These are phyloP conservation scores for Chytridium lagenaria DNA, from an alignment of 371 early-diverging fungal species.

Conservation along the genomic window DNA sequence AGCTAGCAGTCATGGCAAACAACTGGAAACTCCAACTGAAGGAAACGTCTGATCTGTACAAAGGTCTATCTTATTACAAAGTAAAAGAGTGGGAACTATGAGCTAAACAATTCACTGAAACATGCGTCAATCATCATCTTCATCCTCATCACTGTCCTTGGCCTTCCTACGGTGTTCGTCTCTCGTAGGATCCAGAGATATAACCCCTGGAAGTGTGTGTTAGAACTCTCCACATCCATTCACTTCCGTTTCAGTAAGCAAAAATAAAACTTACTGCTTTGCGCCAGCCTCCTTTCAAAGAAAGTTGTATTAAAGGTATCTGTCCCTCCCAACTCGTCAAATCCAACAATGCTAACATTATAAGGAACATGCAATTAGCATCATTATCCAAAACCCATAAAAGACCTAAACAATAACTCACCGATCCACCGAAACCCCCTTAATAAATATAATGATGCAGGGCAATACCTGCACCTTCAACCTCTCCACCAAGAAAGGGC, in stretches of 20 bases:
- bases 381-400: background rate
- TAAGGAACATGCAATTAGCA: constrained; percentile 1
- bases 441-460: constrained; percentile 82
- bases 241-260: too few species aligned
- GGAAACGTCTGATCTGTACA: too few species aligned
- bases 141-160: constrained; percentile 39
- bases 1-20: too few species aligned
- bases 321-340: constrained; percentile 91
- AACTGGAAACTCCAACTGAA: too few species aligned
- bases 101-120: too few species aligned
- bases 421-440: constrained; percentile 77
- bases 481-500: constrained; percentile 90
- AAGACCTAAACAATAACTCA: constrained; percentile 37
- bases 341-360: constrained; percentile 79
- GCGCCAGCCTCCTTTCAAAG: constrained; percentile 77
- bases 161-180: constrained; percentile 33
- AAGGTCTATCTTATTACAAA: too few species aligned
- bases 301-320: constrained; percentile 82
- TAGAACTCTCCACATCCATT: too few species aligned
- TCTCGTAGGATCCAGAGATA: constrained; percentile 13
- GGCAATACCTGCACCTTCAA: constrained; percentile 89
- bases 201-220: constrained; percentile 19
- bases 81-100: too few species aligned
- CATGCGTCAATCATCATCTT: constrained; percentile 39
- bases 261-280: constrained; percentile 57